These are phyloP conservation scores for Speleostelium caveatum DNA, from an alignment of 78 protist species.

Conservation along the genomic window DNA sequence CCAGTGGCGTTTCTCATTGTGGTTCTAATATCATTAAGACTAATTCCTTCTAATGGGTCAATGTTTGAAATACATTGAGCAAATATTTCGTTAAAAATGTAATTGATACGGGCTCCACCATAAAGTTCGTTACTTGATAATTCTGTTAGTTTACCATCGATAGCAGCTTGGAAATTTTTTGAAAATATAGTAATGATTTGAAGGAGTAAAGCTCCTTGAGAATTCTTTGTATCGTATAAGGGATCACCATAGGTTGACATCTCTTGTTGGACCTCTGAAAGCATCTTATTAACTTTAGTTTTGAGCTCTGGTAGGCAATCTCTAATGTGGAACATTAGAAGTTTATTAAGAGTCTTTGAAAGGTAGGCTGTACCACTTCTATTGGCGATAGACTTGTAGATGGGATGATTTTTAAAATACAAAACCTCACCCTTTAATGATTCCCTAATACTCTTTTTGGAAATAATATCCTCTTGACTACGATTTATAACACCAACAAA, in stretches of 20 bases:
- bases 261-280: slow-evolving; percentile 72
- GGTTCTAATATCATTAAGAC: slow-evolving; percentile 86
- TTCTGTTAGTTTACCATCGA: slow-evolving; percentile 89
- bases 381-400: slow-evolving; percentile 85
- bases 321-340: slow-evolving; percentile 90
- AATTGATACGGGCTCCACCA: slow-evolving; percentile 98
- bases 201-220: slow-evolving; percentile 87
- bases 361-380: slow-evolving; percentile 91
- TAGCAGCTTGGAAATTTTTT: slow-evolving; percentile 40
- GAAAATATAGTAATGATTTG: slow-evolving; percentile 85
- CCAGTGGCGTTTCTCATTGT: slow-evolving; percentile 93
- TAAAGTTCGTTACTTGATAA: slow-evolving; percentile 69
- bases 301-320: slow-evolving; percentile 84
- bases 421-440: slow-evolving; percentile 89
- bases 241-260: slow-evolving; percentile 84
- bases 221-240: slow-evolving; percentile 74
- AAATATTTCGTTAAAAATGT: slow-evolving; percentile 91
- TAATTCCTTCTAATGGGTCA: slow-evolving; percentile 82
- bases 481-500: slow-evolving; percentile 94
- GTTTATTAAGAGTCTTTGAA: slow-evolving; percentile 82
- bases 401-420: slow-evolving; percentile 92
- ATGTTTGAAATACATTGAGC: slow-evolving; percentile 62
- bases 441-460: slow-evolving; percentile 83
- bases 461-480: slow-evolving; percentile 89
- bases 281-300: slow-evolving; percentile 42